phyloP scores from a whole-genome alignment of 2,329 filamentous ascomycete species.

The Penicillium sp. region DNA sequence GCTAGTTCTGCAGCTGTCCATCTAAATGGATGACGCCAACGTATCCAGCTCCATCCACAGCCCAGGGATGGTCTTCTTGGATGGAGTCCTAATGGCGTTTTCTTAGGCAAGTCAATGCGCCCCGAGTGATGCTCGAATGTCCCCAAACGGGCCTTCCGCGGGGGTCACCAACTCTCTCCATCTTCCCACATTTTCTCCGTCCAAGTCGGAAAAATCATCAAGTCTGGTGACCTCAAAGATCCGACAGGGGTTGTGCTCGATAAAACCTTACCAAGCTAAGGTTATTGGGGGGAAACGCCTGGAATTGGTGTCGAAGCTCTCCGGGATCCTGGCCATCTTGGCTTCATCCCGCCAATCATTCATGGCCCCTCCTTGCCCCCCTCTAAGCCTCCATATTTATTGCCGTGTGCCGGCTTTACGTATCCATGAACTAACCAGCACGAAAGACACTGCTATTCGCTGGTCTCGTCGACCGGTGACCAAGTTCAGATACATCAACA shows the following conservation, averaged over 20 bases:
- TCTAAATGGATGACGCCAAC: background rate
- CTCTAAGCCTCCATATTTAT: background rate
- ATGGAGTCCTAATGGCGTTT: slow-evolving; percentile 1
- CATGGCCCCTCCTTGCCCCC: background rate
- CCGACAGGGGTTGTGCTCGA: slow-evolving; percentile 8
- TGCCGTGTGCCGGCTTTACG: background rate
- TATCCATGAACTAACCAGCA: background rate
- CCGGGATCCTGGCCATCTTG: background rate
- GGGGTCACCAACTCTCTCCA: background rate
- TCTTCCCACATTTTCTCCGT: too few relatives aligned
- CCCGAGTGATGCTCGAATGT: background rate
- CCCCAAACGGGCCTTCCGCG: background rate
- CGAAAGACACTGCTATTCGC: background rate
- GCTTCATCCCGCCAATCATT: slow-evolving; percentile 13
- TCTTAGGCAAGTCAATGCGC: slow-evolving; percentile 1
- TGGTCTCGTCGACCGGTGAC: background rate
- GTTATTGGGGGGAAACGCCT: slow-evolving; percentile 17
- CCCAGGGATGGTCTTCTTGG: background rate
- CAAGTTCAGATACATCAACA: background rate
- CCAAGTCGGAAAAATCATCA: background rate
- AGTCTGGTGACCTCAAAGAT: background rate
- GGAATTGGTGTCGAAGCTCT: slow-evolving; percentile 19
- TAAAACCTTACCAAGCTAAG: slow-evolving; percentile 6
- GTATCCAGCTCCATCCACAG: slow-evolving; percentile 2
- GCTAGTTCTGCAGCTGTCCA: slow-evolving; percentile 1